phyloP scores from a whole-genome alignment of 345 rosid genomes.

The Brassica rapa region DNA sequence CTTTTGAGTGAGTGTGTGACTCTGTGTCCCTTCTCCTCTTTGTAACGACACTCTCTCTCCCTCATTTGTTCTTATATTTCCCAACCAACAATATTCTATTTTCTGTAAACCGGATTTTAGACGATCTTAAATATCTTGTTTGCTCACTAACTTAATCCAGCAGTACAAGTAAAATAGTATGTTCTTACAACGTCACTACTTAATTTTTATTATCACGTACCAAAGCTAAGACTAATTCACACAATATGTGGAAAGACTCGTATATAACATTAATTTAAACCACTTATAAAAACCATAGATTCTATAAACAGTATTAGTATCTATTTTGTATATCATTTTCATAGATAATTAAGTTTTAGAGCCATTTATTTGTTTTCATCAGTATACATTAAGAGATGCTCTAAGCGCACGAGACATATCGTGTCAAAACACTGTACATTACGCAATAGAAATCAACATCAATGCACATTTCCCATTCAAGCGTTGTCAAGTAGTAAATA shows the following conservation, averaged over 20 bases:
- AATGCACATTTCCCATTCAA: slow-evolving; percentile 20
- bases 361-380: not conserved
- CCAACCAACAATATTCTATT: slow-evolving; percentile 28
- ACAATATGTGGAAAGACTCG: not conserved
- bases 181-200: not conserved
- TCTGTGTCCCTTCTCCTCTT: slow-evolving; percentile 34
- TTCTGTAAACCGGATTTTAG: slow-evolving; percentile 2
- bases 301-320: not conserved
- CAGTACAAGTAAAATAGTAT: not conserved
- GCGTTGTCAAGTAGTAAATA: slow-evolving; percentile 15
- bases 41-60: not conserved
- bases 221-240: not conserved
- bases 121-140: slow-evolving; percentile 11
- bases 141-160: slow-evolving; percentile 5
- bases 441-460: slow-evolving; percentile 31
- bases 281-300: not conserved
- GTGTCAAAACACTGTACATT: slow-evolving; percentile 25
- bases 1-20: slow-evolving; percentile 22
- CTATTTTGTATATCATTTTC: not conserved
- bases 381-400: not conserved
- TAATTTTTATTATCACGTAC: not conserved
- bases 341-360: not conserved
- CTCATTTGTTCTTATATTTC: slow-evolving; percentile 23
- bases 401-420: slow-evolving; percentile 23
- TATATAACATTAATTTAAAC: not conserved